Percentiles rank a stretch among this genome's conserved stretches.
Conservation (phyloP, 2,329 filamentous ascomycete genomes). For the Pestalotiopsis sp. region DNA sequence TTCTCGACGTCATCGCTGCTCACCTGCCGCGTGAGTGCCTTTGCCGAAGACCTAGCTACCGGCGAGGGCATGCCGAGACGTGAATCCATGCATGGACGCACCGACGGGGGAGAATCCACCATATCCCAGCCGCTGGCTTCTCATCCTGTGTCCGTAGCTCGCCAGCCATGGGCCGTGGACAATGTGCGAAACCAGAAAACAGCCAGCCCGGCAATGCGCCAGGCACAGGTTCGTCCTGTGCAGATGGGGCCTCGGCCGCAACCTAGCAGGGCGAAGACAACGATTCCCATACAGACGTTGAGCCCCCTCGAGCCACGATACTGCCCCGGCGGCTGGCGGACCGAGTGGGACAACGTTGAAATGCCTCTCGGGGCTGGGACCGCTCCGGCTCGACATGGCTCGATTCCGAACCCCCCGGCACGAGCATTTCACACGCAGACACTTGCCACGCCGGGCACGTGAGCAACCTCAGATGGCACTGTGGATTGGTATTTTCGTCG, state of each 20-base stretch:
- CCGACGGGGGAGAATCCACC: slow-evolving; percentile 3
- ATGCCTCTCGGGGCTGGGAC: neutral
- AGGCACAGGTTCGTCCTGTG: neutral
- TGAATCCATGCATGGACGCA: neutral
- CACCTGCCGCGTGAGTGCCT: slow-evolving; percentile 24
- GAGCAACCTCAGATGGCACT: no score
- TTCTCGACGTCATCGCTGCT: slow-evolving; percentile 27
- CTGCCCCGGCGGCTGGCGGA: slow-evolving; percentile 24
- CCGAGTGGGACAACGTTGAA: slow-evolving; percentile 26
- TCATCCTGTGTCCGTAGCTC: neutral
- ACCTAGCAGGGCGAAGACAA: slow-evolving; percentile 18
- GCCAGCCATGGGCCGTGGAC: no score
- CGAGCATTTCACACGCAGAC: no score
- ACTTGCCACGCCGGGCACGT: no score
- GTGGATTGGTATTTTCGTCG: no score
- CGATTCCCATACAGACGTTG: slow-evolving; percentile 17
- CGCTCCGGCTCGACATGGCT: neutral
- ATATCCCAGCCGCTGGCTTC: neutral
- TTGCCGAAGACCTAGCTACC: slow-evolving; percentile 24
- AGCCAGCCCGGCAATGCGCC: neutral
- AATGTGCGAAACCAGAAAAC: neutral
- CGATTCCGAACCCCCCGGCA: neutral
- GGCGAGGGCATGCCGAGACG: slow-evolving; percentile 15
- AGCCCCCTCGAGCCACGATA: slow-evolving; percentile 13
- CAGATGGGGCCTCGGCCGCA: neutral